A percentile compares a stretch with the other conserved stretches of the same genome.
Evolutionary conservation across 345 rosid genomes (phyloP).

Genomic region (Erysimum cheiranthoides): DNA sequence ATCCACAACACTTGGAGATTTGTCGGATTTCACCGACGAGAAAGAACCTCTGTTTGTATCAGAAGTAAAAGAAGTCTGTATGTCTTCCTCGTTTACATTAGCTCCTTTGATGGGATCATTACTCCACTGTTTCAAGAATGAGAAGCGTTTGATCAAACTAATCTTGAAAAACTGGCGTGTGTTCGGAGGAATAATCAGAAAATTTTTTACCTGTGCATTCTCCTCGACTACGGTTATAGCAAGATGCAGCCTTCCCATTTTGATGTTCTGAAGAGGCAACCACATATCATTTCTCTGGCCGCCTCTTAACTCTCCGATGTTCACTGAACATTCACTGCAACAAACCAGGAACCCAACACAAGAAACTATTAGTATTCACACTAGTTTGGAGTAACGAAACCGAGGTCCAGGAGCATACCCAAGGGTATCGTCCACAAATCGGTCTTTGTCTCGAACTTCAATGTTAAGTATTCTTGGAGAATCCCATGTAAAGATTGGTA

Average conservation of each 20-base stretch:
- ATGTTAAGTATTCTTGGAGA: constrained; percentile 60
- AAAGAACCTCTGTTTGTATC: constrained; percentile 51
- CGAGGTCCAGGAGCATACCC: constrained; percentile 63
- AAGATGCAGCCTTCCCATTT: constrained; percentile 83
- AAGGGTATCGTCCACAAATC: constrained; percentile 76
- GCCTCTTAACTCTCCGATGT: constrained; percentile 62
- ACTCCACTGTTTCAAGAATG: constrained; percentile 48
- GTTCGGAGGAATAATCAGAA: not conserved
- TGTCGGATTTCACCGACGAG: constrained; percentile 45
- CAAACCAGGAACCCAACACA: constrained; percentile 21
- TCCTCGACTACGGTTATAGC: constrained; percentile 72
- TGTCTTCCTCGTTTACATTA: constrained; percentile 51
- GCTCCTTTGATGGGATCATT: constrained; percentile 45
- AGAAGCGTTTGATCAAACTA: constrained; percentile 8
- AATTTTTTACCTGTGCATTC: constrained; percentile 52
- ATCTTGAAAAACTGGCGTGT: not conserved
- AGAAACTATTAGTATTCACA: constrained; percentile 8
- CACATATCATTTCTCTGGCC: constrained; percentile 87
- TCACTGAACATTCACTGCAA: constrained; percentile 65
- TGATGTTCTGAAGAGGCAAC: constrained; percentile 81
- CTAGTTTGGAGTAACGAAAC: not conserved
- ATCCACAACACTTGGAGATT: constrained; percentile 57
- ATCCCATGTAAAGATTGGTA: constrained; percentile 88
- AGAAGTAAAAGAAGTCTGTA: constrained; percentile 49
- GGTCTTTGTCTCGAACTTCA: constrained; percentile 92